Conservation (phyloP, 225 moss, liverwort and hornwort genomes). For the Physcomitrellopsis africana region DNA sequence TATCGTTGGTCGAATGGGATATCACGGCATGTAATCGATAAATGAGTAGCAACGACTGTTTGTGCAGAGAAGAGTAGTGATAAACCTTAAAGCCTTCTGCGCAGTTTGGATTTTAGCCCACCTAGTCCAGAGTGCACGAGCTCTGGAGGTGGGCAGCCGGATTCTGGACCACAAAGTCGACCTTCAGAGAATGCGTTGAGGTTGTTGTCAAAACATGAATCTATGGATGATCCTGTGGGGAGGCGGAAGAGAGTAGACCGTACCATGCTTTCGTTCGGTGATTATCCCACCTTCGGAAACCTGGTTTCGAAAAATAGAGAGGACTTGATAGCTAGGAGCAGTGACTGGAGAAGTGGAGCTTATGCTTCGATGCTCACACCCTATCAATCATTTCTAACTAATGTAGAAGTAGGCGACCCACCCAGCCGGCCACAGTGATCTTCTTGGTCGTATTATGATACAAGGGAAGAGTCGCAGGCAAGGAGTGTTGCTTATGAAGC, state of each 20-base stretch:
- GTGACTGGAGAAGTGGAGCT: background rate
- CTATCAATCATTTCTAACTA: background rate
- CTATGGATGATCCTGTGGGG: background rate
- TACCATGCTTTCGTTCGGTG: background rate
- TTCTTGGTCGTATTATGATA: background rate
- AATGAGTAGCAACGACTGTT: background rate
- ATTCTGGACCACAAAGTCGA: background rate
- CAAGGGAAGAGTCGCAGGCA: background rate
- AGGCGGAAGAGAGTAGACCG: background rate
- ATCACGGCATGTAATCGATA: background rate
- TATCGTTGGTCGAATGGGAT: background rate
- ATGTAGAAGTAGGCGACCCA: background rate
- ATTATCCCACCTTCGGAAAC: background rate
- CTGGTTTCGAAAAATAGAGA: background rate
- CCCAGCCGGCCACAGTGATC: background rate
- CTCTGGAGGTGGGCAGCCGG: background rate
- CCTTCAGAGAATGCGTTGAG: background rate
- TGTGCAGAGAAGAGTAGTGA: conserved; percentile 21
- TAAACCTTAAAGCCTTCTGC: conserved; percentile 33
- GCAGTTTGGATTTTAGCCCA: conserved; percentile 11
- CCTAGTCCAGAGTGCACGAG: background rate
- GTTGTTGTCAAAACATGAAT: background rate
- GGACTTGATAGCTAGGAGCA: background rate
- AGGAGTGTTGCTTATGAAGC: background rate
- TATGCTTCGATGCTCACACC: background rate